Evolutionary conservation across 257 asterid genomes (phyloP), one percentile per base, ranked within the genome.

Genomic region (Solanum dulcamara): DNA sequence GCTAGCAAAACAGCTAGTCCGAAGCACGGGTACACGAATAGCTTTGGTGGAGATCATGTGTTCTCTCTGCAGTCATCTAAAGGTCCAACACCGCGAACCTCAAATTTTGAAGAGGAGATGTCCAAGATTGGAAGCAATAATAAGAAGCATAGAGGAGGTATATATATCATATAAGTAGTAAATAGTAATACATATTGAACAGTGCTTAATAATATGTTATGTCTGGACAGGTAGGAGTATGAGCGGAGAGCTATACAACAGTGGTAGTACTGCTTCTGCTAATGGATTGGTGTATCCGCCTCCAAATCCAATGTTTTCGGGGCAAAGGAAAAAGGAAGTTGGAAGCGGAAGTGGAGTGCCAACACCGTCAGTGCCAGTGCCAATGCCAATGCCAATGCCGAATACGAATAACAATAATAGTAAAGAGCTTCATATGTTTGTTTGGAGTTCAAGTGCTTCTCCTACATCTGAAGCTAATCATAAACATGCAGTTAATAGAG

Each of bases 401-500:
- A 80, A 79, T 22, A 42, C 7, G 2, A 81, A 22, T 1, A 92
- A 86, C 15, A 95, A 94, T 13, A 44, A 80, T 1, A 91, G 90
- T 22, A 95, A 96, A 89, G 97, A 96, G 84, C 94, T 94, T 37
- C 98, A 96, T 66, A 94, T 96, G 98, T 94, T 93, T 85, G 98
- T 96, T 48, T 96, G 98, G 98, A 96, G 98, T 79, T 96, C 98
- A 57, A 94, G 97, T 83, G 95, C 99, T 48, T 94, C 99, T 5
- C 99, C 99, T 5, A 97, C 93, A 4, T 94, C 99, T 0, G 98
- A 94, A 59, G 97, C 91, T 5, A 88, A 93, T 42, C 87, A 92
- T 89, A 93, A 91, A 44, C 87, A 92, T 11, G 93, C 93, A 1
- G 90, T 92, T 1, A 91, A 87, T 35, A 90, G 88, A 82, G 88